Evolutionary conservation across 768 basidiomycete species (phyloP).

Genomic region (Leccinellum rugosiceps): DNA sequence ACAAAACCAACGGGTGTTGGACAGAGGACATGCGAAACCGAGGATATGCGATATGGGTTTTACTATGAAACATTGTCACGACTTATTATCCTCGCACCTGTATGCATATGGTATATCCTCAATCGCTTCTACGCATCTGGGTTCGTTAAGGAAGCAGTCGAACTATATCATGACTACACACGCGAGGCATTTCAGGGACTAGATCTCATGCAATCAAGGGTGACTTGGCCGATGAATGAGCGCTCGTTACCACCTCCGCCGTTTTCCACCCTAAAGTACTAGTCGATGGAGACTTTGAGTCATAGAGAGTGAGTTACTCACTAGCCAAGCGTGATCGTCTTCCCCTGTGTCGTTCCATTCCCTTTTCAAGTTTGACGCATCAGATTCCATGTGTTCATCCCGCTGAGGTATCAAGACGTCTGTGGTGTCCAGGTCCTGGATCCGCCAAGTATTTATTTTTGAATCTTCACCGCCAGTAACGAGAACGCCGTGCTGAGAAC

Average conservation of each 20-base stretch:
- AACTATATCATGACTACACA: not conserved
- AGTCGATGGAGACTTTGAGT: not conserved
- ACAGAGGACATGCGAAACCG: constrained; percentile 21
- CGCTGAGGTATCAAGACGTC: not conserved
- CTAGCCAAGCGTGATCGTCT: constrained; percentile 5
- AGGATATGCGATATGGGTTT: constrained; percentile 35
- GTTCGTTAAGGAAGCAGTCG: not conserved
- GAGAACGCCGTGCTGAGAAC: constrained; percentile 37
- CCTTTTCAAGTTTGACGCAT: constrained; percentile 16
- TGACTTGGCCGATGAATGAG: not conserved
- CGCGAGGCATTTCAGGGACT: not conserved
- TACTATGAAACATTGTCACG: constrained; percentile 21
- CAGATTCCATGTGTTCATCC: constrained; percentile 14
- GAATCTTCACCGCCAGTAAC: constrained; percentile 52
- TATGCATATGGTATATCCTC: constrained; percentile 25
- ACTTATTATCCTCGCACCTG: constrained; percentile 17
- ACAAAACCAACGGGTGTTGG: constrained; percentile 35
- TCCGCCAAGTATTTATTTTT: constrained; percentile 43
- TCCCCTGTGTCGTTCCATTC: constrained; percentile 23
- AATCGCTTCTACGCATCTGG: not conserved
- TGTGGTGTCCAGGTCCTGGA: constrained; percentile 3
- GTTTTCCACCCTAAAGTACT: constrained; percentile 19
- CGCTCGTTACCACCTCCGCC: constrained; percentile 11
- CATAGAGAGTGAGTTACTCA: constrained; percentile 6
- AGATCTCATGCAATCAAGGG: not conserved